phyloP scores from a whole-genome alignment of 345 rosid genomes.

The Lagerstroemia speciosa region DNA sequence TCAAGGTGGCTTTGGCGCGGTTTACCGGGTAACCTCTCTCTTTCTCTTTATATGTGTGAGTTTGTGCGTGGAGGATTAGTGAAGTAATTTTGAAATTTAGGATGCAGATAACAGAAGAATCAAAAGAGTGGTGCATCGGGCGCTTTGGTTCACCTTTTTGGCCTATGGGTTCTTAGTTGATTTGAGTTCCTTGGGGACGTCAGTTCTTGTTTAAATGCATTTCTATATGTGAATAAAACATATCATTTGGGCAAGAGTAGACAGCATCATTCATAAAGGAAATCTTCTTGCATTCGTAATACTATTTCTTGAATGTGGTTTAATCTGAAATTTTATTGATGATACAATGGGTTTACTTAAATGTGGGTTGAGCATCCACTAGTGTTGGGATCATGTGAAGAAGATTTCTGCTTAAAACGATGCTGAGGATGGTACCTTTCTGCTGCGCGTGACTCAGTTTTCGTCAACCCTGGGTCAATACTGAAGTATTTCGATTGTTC shows the following conservation, averaged over 20 bases:
- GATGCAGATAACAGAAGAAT: neutral
- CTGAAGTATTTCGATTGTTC: neutral
- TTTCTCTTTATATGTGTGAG: neutral
- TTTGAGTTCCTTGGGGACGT: neutral
- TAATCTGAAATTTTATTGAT: neutral
- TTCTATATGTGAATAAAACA: neutral
- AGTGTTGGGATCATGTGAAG: neutral
- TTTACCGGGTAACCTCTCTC: conserved; percentile 44
- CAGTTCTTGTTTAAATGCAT: neutral
- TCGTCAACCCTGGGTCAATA: neutral
- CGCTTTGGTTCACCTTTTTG: neutral
- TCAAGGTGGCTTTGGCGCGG: conserved; percentile 97
- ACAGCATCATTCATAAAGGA: neutral
- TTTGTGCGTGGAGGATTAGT: too few relatives aligned
- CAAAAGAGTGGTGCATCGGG: neutral
- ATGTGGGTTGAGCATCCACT: neutral
- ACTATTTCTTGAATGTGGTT: neutral
- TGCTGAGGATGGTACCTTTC: neutral
- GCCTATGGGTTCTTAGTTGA: neutral
- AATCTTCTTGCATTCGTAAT: neutral
- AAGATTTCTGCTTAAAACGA: neutral
- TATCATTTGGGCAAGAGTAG: neutral
- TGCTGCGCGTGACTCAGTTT: neutral
- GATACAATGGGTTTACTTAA: neutral
- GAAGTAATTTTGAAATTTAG: neutral